Evolutionary conservation across 768 basidiomycete genomes (phyloP), one percentile per base, ranked within the genome.

Genomic region (Pulveroboletus ravenelii): DNA sequence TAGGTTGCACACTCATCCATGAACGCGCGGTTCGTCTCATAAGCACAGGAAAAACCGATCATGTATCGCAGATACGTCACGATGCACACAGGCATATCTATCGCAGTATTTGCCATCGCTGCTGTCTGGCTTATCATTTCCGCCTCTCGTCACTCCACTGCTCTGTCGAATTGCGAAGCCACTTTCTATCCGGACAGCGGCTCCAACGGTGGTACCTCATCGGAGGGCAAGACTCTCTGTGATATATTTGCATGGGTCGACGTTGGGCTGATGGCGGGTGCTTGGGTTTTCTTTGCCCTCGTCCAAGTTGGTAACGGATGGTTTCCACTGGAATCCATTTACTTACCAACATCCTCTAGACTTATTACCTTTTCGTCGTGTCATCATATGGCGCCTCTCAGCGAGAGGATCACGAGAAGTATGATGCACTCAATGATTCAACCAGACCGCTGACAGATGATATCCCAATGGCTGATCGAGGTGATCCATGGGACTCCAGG

Each of bases 191-290:
- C 73, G 15, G 45, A 60, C 7, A 61, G 69, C 29, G 44, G 62
- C 5, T 67, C 70, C 12, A 62, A 58, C 51, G 56, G 68, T 44
- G 65, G 68, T 30, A 59, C 61, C 5, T 62, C 68, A 13, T 60
- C 66, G 34, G 79, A 91, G 64, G 88, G 83, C 6, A 67, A 83
- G 32, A 82, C 79, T 6, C 76, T 98, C 20, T 99, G 96, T 70
- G 75, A 84, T 41, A 86, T 96, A 48, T 95, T 97, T 63, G 77
- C 92, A 5, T 96, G 93, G 90, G 88, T 91, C 10, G 88, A 89
- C 60, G 74, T 96, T 13, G 94, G 94, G 34, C 72, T 97, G 49
- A 94, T 98, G 92, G 87, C 77, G 17, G 90, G 81, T 8, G 73
- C 96, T 6, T 97, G 93, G 89, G 68, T 88, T 10, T 62, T 96